Base-by-base conservation (phyloP, 2,329 filamentous ascomycete species). In the Nemania sp. region DNA sequence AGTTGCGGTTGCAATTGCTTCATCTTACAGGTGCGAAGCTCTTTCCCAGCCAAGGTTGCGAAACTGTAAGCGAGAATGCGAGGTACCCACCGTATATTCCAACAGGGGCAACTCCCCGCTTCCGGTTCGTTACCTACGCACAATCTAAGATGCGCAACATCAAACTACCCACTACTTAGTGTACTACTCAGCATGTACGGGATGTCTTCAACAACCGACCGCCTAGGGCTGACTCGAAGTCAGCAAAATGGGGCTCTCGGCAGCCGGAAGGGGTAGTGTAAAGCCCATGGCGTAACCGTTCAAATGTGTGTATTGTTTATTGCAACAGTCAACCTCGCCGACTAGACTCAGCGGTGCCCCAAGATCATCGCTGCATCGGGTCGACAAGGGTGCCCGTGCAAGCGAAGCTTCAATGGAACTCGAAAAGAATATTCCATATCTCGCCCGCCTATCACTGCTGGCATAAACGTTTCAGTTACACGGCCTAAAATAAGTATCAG, bases 401-500 rank as follows among this genome's bases (percentile, higher is more conserved):
- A 15, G 51, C 57, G 29, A 51, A 35, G 52, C 24, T 45, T 41
- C 52, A 45, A 53, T 38, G 32, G 52, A 49, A 38, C 22, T 24
- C 1, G 20, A 43, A 32, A 32, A 43, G 45, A 57, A 62, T 6
- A 43, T 61, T 66, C 57, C 35, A 43, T 66, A 27, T n/a, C 38
- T 45, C 32, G 41, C 26, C n/a, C 10, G 8, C 7, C 41, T 22
- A 27, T 47, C 27, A 8, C 27, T 47, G 18, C 49, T 7, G 13
- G 49, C n/a, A 51, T 53, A n/a, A 55, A 24, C 29, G 32, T 58
- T 45, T 59, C 60, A 27, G 60, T 20, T 52, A 29, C 32, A 60
- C 55, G 11, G 11, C 61, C 65, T 49, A 54, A 49, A 64, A 60
- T 56, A 55, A 51, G 32, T 47, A 45, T 15, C 15, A 52, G 41